Base-by-base conservation (phyloP, 345 rosid species). In the Psidium guajava region DNA sequence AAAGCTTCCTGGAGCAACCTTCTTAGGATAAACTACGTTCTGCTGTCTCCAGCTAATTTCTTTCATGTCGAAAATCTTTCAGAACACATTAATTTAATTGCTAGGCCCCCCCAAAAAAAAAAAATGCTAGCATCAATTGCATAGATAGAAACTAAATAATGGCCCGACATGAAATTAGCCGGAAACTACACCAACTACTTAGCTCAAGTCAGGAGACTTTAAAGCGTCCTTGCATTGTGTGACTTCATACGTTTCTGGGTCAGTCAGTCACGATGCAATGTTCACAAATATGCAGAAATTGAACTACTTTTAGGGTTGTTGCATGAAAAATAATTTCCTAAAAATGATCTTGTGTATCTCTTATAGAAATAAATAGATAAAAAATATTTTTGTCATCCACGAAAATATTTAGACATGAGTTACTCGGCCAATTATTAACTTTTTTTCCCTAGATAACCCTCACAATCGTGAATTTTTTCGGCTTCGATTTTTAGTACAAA, bases 331-430 rank as follows among this genome's bases (percentile, higher is more conserved):
- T 28, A 61, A 6, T 14, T 61, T 61, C 3, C 21, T 27, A 13
- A 61, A 61, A 61, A 15, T 3, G 3, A 2, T 28, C 11, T 15
- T 3, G 7, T 4, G 0, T 64, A 32, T 15, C 0, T 2, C 4
- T 15, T 64, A 18, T 6, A 64, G 28, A n/a, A 59, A 59, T 64
- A 7, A 64, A 8, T 28, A 0, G 16, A 15, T 16, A 9, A 28
- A 61, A 61, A 61, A 6, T 61, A 15, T 61, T 61, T 61, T 28
- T 2, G 14, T 28, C 3, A 8, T 28, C 16, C 5, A 15, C 18
- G 2, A 28, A 28, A 27, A 61, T 1, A 50, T 50, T 11, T 50
- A 50, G 52, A 50, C 14, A 50, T 11, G 52, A 50, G 14, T 3
- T 50, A 50, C 11, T 50, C 3, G 52, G 14, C 52, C 52, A 50